These are phyloP conservation scores for Saccharomyces hybrid DNA, from an alignment of 1,139 yeast genomes.

Conservation along the genomic window DNA sequence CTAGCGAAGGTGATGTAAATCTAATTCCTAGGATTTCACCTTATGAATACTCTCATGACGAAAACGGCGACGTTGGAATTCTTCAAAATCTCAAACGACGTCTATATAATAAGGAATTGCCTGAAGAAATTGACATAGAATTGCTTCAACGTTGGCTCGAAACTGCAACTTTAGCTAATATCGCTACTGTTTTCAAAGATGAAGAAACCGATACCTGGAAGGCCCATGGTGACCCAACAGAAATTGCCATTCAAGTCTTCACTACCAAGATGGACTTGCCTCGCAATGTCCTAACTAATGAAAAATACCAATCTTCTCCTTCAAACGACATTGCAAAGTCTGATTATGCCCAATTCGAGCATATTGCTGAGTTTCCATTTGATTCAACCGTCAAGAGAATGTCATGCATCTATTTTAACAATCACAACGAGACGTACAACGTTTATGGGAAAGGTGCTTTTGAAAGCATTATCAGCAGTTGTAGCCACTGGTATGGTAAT, in stretches of 20 bases:
- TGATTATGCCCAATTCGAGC: conserved; percentile 12
- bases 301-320: conserved; percentile 8
- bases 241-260: conserved; percentile 74
- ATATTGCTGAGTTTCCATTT: conserved; percentile 73
- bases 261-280: conserved; percentile 42
- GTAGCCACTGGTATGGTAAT: conserved; percentile 53
- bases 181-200: conserved; percentile 63
- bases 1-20: conserved; percentile 52
- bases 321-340: conserved; percentile 2
- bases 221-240: conserved; percentile 90
- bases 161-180: conserved; percentile 77
- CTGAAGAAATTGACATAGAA: conserved; percentile 32
- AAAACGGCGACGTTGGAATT: conserved; percentile 39
- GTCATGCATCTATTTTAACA: conserved; percentile 57
- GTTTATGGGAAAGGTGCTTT: conserved; percentile 85
- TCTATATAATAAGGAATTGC: conserved; percentile 36
- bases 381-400: conserved; percentile 80
- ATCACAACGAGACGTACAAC: conserved; percentile 49
- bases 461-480: conserved; percentile 60
- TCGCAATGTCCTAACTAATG: conserved; percentile 64
- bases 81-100: conserved; percentile 41
- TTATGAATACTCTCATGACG: conserved; percentile 51
- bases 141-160: conserved; percentile 53
- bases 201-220: conserved; percentile 41
- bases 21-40: conserved; percentile 33